Base-by-base conservation (phyloP, 306 rosid species). In the Acacia acuminata region DNA sequence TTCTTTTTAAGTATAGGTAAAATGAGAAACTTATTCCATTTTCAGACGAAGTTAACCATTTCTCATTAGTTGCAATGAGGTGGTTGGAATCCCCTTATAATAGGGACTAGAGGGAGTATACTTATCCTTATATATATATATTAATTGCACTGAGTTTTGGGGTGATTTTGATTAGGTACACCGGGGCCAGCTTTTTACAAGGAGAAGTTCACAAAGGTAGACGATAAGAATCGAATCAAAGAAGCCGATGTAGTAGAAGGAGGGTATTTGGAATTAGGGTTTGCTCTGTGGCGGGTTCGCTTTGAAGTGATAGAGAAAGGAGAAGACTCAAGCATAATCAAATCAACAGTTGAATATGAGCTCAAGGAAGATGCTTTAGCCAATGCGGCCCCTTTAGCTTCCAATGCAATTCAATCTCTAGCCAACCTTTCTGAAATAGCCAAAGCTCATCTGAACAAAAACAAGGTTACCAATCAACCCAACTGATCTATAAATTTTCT, bases 211-310 rank as follows among this genome's bases (percentile, higher is more conserved):
- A 88, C 90, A 1, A 89, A 80, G 77, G 22, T 90, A 17, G 94
- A 92, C 55, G 76, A 86, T 8, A 92, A 88, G 75, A 87, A 88
- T 3, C 82, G 83, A 3, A 75, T 92, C 20, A 90, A 90, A 80
- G 92, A 92, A 92, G 15, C 74, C 1, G 91, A 90, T 63, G 73
- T 87, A 27, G 55, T 89, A 38, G 97, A 94, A 90, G 98, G 97
- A 30, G 94, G 94, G 7, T 84, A 83, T 56, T 56, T 89, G 58
- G 91, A 92, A 9, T n/a, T 86, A 20, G 98, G 97, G 4, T 89
- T 94, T 67, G 79, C 82, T 17, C 73, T 84, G 0, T 87, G 73
- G n/a, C 82, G 89, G 42, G 73, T 90, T 73, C 80, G 89, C 4
- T 75, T 89, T 4, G 82, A 92, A 24, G 61, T 94, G 6, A 65